Base-by-base conservation (phyloP, 1,284 basidiomycete species). In the Fomitopsis schrenkii region DNA sequence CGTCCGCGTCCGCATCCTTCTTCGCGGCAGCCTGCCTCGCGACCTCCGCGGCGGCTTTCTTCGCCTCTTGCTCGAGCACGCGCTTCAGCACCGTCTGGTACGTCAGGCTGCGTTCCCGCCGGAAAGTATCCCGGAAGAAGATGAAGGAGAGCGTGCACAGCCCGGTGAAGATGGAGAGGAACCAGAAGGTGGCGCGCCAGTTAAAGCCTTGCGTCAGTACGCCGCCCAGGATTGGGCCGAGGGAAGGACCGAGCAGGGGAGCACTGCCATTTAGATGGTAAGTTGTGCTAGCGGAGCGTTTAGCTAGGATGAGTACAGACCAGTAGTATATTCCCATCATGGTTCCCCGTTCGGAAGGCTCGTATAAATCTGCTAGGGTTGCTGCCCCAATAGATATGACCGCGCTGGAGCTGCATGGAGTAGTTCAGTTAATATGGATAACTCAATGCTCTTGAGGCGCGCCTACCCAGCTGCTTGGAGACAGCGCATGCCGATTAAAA, bases 151-250 rank as follows among this genome's bases (percentile, higher is more conserved):
- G 55, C 56, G 84, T 77, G 64, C 82, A 84, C 45, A 81, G 57
- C 5, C 83, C 84, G 8, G 84, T 84, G 58, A 88, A 81, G 50
- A 86, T 86, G 1, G 83, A 78, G 26, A 94, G 80, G 72, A 95
- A 93, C 82, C 91, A 95, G 72, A 95, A 93, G 0, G 86, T 84
- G 5, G 86, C 84, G 33, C 90, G 83, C 93, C 94, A 95, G 60
- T 79, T 80, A 71, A 89, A 88, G 0, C 78, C 81, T 63, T 87
- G 79, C 0, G 89, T 87, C 5, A 95, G 77, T 1, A 79, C 83
- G 2, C 93, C 94, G 3, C 87, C 87, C 33, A 86, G 71, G 44
- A 95, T 80, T 2, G 92, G 91, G 0, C 91, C 93, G 4, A 94
- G 68, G 2, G 87, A 79, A 8, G 83, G 83, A 0, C 90, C 84